These are phyloP conservation scores for Cymbidium sinense DNA, from an alignment of 106 monocot genomes.

Conservation along the genomic window DNA sequence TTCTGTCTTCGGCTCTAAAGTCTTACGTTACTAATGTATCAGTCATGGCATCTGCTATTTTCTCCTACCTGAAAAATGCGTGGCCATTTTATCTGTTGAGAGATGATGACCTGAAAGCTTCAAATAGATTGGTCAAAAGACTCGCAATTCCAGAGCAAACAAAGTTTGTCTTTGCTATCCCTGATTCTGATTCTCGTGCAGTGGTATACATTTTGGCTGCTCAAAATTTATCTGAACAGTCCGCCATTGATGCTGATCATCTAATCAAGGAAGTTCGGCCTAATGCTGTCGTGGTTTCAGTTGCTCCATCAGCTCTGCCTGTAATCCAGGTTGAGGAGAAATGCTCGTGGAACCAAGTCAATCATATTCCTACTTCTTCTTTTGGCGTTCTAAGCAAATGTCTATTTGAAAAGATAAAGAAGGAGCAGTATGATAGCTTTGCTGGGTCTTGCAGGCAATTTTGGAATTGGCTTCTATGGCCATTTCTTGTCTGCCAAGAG, in stretches of 20 bases:
- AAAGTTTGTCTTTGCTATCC: slow-evolving; percentile 70
- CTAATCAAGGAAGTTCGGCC: slow-evolving; percentile 70
- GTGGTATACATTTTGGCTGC: slow-evolving; percentile 63
- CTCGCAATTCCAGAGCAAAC: slow-evolving; percentile 68
- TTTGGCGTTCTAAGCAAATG: slow-evolving; percentile 63
- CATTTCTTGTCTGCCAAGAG: slow-evolving; percentile 71
- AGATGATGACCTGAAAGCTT: slow-evolving; percentile 62
- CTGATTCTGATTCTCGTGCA: slow-evolving; percentile 30
- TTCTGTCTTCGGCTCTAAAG: background rate
- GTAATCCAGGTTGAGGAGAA: slow-evolving; percentile 61
- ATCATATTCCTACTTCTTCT: slow-evolving; percentile 61
- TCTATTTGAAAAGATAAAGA: slow-evolving; percentile 59
- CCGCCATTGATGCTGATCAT: slow-evolving; percentile 51
- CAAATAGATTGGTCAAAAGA: slow-evolving; percentile 33
- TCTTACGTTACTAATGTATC: background rate
- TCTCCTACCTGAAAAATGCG: slow-evolving; percentile 22
- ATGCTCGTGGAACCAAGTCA: slow-evolving; percentile 11
- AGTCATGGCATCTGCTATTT: slow-evolving; percentile 32
- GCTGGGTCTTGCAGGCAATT: slow-evolving; percentile 67
- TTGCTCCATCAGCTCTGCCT: slow-evolving; percentile 41
- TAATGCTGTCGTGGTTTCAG: slow-evolving; percentile 59
- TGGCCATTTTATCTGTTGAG: slow-evolving; percentile 75
- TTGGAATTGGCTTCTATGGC: slow-evolving; percentile 83
- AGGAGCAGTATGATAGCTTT: slow-evolving; percentile 62
- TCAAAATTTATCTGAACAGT: slow-evolving; percentile 62